Base-by-base conservation (phyloP, 2,329 filamentous ascomycete species). In the Knoxdaviesia capensis region DNA sequence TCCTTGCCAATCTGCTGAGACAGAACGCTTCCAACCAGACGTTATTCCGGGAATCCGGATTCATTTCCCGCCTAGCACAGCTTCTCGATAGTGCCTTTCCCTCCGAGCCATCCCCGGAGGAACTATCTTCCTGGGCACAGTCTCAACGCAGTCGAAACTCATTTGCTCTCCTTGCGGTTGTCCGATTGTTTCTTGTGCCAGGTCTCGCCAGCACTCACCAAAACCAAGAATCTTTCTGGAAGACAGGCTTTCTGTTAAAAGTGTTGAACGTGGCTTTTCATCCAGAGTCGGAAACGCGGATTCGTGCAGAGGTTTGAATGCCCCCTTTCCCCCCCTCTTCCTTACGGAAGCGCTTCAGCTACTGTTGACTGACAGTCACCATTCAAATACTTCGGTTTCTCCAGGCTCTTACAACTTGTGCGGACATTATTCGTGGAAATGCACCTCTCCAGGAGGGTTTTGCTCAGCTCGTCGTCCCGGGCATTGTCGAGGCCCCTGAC, bases 11-110 rank as follows among this genome's bases (percentile, higher is more conserved):
- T 56, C 71, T 98, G 8, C 65, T 98, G 31, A 75, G 80, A 33
- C 71, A 86, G 51, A 96, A 96, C 54, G 65, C 77, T 2, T 90
- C 87, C 2, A 98, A 98, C 53, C 90, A 98, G 58, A 84, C 85
- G 7, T 77, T 88, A 43, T 96, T 98, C 57, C 74, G 88, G 44
- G 90, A 98, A 56, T 88, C 83, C 38, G 86, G 85, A 1, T 87
- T 80, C 53, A 75, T 93, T 9, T 68, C 71, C 28, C 78, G 77
- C 49, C 64, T 94, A 39, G 70, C 77, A 10, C 69, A 70, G 34
- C 64, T 96, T 33, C 64, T 94, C 20, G 68, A 71, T 46, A 60
- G 69, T 49, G 64, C 68, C 44, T 61, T 66, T 43, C 66, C 68
- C 35, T 61, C 67, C 11, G 66, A 67, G 29, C 43, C 48, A n/a